Base-by-base conservation (phyloP, 1,284 basidiomycete species). In the Sporisorium exsertum region DNA sequence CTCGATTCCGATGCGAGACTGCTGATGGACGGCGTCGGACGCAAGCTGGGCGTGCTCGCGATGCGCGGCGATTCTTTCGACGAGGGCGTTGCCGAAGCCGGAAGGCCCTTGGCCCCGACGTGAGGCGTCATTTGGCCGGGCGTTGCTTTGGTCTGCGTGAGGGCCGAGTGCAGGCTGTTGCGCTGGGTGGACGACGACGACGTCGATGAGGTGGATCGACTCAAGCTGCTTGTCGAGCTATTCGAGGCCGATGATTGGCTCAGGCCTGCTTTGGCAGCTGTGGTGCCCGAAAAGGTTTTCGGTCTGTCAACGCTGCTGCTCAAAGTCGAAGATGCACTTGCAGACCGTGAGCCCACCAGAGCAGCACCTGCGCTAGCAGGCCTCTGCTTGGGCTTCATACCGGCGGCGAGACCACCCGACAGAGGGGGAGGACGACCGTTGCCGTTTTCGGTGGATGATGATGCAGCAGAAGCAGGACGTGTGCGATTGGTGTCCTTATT, bases 361-460 rank as follows among this genome's bases (percentile, higher is more conserved):
- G 58, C 49, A 37, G 67, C 58, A 6, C 59, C 62, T 8, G 68
- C 64, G 29, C 62, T 76, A 13, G 61, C 61, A 2, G 65, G 73
- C 33, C 74, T 68, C 46, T 68, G 69, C 58, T 60, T 72, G n/a
- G 65, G 74, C 59, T 69, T 72, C 68, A 72, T 69, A 10, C 69
- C 69, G 13, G 65, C 61, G 1, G 65, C 69, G 13, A 69, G 65
- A 3, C 74, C 59, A 13, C 58, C 26, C 12, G 58, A 32, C 1
- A 55, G 8, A 5, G 45, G 6, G 2, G 68, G 35, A 7, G 61
- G 58, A 26, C 66, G 58, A 12, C 64, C 64, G 13, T 67, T 59
- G 3, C 56, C 70, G 5, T 47, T 18, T 12, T 64, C 70, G 20
- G 52, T 56, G 15, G 57, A 53, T 13, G 60, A 22, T 1, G 58